Evolutionary conservation across 2,329 filamentous ascomycete genomes (phyloP), one percentile per base, ranked within the genome.

Genomic region (Fonsecaea pedrosoi): DNA sequence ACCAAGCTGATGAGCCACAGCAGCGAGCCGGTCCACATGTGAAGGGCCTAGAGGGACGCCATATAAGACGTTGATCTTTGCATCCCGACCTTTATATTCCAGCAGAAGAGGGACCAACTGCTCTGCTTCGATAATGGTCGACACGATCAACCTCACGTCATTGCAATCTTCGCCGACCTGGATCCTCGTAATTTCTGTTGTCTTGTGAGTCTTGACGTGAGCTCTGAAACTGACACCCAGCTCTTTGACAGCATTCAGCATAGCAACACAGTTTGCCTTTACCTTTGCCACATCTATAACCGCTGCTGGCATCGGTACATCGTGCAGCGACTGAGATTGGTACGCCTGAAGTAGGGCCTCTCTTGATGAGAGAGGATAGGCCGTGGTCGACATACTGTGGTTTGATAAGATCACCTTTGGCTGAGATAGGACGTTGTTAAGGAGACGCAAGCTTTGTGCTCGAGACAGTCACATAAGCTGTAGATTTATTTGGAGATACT

Each of bases 191-290:
- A 92, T 77, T 76, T 92, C 86, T 5, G 82, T 80, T 0, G 90
- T 92, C 82, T 95, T 95, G 77, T 95, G 92, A 25, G 90, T 93
- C 79, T 95, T 95, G 67, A 94, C 87, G 76, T 95, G 92, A 1
- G 90, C 89, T 66, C 92, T 83, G 81, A 92, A 94, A 6, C 83
- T 84, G 30, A 94, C 82, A 0, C 83, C 81, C 13, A 94, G 78
- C 58, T 79, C 78, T 48, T 83, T 76, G 13, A 85, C 84, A 0
- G 90, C 86, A 12, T 87, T 81, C 6, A 92, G 84, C 90, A 95
- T 94, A 40, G 86, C 82, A 67, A 82, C 78, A 77, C 91, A 94
- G 74, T 94, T 92, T 57, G 83, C 80, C 62, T 85, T 81, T 30
- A 92, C 79, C 50, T 89, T 87, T 3, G 87, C 86, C 10, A 87